These are phyloP conservation scores for Tolypocladium amazonense DNA, from an alignment of 2,329 filamentous ascomycete genomes.

Conservation along the genomic window DNA sequence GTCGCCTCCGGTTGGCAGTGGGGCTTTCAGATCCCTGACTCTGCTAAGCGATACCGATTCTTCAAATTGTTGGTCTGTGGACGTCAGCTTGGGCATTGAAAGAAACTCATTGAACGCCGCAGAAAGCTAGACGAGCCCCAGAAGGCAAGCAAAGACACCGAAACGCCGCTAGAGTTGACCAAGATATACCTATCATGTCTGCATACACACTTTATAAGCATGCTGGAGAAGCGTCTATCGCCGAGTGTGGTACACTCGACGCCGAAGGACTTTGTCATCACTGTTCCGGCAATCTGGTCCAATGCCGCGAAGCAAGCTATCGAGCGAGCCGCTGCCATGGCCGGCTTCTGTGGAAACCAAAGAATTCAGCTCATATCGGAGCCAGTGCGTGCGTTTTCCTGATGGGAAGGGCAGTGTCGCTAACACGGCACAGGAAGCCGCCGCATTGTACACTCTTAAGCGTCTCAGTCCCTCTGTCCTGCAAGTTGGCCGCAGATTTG, in stretches of 20 bases:
- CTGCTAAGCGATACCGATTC: slow-evolving; percentile 26
- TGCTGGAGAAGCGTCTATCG: slow-evolving; percentile 31
- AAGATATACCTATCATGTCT: slow-evolving; percentile 35
- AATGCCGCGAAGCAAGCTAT: slow-evolving; percentile 42
- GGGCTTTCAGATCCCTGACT: slow-evolving; percentile 36
- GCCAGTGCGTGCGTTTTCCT: slow-evolving; percentile 20
- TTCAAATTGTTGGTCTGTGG: slow-evolving; percentile 36
- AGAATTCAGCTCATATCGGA: slow-evolving; percentile 38
- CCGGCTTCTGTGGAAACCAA: slow-evolving; percentile 27
- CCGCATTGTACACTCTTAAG: slow-evolving; percentile 37
- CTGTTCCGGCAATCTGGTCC: slow-evolving; percentile 49
- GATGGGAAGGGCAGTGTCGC: not conserved
- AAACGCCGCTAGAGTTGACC: slow-evolving; percentile 24
- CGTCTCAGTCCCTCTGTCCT: slow-evolving; percentile 29
- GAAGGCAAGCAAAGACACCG: slow-evolving; percentile 17
- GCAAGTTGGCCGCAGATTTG: slow-evolving; percentile 34
- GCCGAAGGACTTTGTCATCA: slow-evolving; percentile 42
- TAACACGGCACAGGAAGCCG: slow-evolving; percentile 29
- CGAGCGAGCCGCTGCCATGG: slow-evolving; percentile 25
- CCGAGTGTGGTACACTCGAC: slow-evolving; percentile 29
- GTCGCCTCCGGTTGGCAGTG: slow-evolving; percentile 31
- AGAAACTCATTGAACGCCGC: not conserved
- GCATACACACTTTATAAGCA: slow-evolving; percentile 34
- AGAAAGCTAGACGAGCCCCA: slow-evolving; percentile 25
- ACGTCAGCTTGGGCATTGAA: not conserved